A percentile compares a stretch with the other conserved stretches of the same genome.
Conservation (phyloP, 371 early-diverging fungal species). For the Batkoa obscura region DNA sequence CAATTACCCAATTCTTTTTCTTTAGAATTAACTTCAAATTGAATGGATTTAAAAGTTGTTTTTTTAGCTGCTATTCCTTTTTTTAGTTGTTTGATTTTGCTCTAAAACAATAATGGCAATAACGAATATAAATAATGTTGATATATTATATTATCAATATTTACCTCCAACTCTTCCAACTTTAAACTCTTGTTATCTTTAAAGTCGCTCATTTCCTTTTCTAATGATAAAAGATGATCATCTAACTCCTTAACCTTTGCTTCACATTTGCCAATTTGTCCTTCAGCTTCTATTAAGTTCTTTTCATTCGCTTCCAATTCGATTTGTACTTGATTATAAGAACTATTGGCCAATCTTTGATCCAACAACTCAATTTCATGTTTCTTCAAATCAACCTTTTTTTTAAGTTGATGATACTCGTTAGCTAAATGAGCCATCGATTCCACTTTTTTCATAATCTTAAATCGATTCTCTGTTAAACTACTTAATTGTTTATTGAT, state of each 20-base stretch:
- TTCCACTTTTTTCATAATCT: too few species aligned
- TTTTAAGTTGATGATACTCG: conserved; percentile 24
- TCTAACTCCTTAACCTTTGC: conserved; percentile 19
- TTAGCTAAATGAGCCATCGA: conserved; percentile 7
- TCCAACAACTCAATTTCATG: conserved; percentile 53
- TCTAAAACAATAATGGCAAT: neutral
- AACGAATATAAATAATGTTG: too few species aligned
- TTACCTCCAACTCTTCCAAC: conserved; percentile 50
- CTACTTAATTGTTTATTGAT: conserved; percentile 23
- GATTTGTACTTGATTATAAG: conserved; percentile 33
- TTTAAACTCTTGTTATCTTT: conserved; percentile 62
- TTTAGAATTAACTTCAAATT: too few species aligned
- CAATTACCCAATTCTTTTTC: too few species aligned
- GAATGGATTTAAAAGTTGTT: too few species aligned
- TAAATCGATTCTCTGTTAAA: too few species aligned
- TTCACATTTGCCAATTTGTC: conserved; percentile 14
- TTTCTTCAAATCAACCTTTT: conserved; percentile 40
- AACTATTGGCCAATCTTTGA: conserved; percentile 45
- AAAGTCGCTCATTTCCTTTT: conserved; percentile 79
- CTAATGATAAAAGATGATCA: conserved; percentile 30
- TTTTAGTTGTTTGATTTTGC: neutral
- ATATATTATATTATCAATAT: neutral
- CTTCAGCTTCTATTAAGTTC: conserved; percentile 19
- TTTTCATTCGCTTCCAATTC: conserved; percentile 16
- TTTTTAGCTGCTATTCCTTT: neutral